phyloP scores from a whole-genome alignment of 192 early-diverging fungal genomes.

The Jimgerdemannia flammicorona region DNA sequence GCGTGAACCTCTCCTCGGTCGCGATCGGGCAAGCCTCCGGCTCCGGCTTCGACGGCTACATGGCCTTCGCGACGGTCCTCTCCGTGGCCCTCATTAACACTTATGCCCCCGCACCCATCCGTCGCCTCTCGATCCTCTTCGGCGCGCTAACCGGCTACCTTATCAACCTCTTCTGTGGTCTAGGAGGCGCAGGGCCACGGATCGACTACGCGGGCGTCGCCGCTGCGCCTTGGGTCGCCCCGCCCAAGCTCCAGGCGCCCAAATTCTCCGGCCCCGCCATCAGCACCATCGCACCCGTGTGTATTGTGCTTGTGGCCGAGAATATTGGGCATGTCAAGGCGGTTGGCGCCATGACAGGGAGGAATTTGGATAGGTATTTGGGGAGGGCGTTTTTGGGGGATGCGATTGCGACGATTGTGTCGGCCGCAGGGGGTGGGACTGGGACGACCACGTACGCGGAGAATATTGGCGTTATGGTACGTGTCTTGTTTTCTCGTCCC shows the following conservation, averaged over 20 bases:
- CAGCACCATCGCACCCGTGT: conserved; percentile 48
- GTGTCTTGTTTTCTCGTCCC: conserved; percentile 33
- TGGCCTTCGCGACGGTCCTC: conserved; percentile 46
- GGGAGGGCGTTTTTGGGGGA: conserved; percentile 56
- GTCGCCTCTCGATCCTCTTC: conserved; percentile 47
- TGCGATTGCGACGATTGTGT: conserved; percentile 50
- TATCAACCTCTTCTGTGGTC: conserved; percentile 32
- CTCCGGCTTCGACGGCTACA: conserved; percentile 44
- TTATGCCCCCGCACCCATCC: conserved; percentile 42
- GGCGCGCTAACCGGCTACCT: conserved; percentile 39
- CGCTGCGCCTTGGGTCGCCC: conserved; percentile 40
- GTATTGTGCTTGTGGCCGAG: conserved; percentile 49
- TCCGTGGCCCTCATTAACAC: conserved; percentile 33
- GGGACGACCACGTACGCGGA: conserved; percentile 58
- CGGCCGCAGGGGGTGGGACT: conserved; percentile 38
- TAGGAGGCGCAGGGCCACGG: conserved; percentile 22
- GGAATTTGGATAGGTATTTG: conserved; percentile 43
- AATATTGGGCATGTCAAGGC: conserved; percentile 59
- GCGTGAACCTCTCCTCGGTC: conserved; percentile 40
- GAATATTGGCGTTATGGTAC: conserved; percentile 36
- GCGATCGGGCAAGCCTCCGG: conserved; percentile 36
- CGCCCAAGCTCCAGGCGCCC: conserved; percentile 41
- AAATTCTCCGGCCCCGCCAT: conserved; percentile 45
- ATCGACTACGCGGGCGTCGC: conserved; percentile 35
- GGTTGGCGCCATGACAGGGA: conserved; percentile 42